Conservation (phyloP, 768 basidiomycete species). For the Neoboletus magnificus region DNA sequence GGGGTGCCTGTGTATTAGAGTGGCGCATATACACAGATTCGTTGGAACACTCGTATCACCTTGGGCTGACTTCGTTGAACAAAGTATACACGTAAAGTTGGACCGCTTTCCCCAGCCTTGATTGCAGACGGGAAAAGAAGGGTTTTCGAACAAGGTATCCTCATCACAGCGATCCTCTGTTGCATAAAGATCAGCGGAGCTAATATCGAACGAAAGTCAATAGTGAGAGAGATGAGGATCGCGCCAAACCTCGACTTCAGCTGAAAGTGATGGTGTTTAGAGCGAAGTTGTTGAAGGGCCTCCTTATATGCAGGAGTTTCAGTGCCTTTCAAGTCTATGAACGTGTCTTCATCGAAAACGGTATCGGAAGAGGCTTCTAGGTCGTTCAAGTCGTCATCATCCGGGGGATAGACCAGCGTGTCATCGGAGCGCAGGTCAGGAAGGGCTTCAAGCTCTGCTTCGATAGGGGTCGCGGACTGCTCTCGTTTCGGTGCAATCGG, state of each 20-base stretch:
- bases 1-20: conserved; percentile 15
- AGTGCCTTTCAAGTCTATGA: background rate
- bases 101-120: conserved; percentile 9
- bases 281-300: background rate
- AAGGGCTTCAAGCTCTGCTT: background rate
- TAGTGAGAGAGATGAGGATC: background rate
- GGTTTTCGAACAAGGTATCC: background rate
- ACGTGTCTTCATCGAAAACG: conserved; percentile 9
- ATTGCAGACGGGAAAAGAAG: conserved; percentile 14
- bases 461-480: conserved; percentile 1
- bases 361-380: conserved; percentile 24
- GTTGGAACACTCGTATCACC: conserved; percentile 16
- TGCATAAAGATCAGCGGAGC: background rate
- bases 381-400: conserved; percentile 5
- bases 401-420: conserved; percentile 15
- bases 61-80: conserved; percentile 12
- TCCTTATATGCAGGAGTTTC: conserved; percentile 17
- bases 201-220: conserved; percentile 16
- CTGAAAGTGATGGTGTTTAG: background rate
- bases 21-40: conserved; percentile 16
- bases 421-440: conserved; percentile 23
- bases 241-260: conserved; percentile 16
- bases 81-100: conserved; percentile 22
- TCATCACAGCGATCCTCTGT: background rate
- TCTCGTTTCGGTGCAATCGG: conserved; percentile 8